Conservation (phyloP, 2,329 filamentous ascomycete species). For the Scedosporium minutisporum region DNA sequence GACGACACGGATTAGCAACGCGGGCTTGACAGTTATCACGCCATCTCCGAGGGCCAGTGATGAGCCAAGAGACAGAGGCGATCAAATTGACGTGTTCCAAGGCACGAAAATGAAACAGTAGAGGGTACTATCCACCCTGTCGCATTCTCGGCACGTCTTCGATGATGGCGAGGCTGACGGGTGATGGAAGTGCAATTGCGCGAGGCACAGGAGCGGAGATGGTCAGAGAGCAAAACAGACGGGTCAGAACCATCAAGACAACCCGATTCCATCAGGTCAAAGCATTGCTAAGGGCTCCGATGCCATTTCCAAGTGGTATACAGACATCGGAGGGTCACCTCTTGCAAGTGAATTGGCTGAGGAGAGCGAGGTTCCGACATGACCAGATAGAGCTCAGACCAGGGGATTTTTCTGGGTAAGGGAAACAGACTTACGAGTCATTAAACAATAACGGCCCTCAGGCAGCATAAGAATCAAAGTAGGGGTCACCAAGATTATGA, state of each 20-base stretch:
- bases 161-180: conserved; percentile 40
- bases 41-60: conserved; percentile 1
- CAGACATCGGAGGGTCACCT: not conserved
- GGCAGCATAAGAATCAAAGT: conserved; percentile 21
- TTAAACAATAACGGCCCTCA: conserved; percentile 30
- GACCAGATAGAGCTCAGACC: not conserved
- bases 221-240: not conserved
- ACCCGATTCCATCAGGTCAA: conserved; percentile 2
- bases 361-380: conserved; percentile 1
- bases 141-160: conserved; percentile 31
- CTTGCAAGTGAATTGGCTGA: not conserved
- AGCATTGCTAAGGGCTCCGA: not conserved
- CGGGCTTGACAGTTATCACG: not conserved
- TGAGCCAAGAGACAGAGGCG: conserved; percentile 5
- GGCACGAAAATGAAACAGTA: conserved; percentile 14
- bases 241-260: conserved; percentile 1
- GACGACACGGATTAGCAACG: conserved; percentile 13
- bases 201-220: not conserved
- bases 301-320: not conserved
- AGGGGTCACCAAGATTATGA: conserved; percentile 11
- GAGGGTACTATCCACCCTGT: conserved; percentile 28
- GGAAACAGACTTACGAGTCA: conserved; percentile 37
- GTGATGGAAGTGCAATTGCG: conserved; percentile 35
- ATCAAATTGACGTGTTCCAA: conserved; percentile 4
- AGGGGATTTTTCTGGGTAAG: not conserved